These are phyloP conservation scores for Wallacemonas collosoma DNA, from an alignment of 208 protist species.

Conservation along the genomic window DNA sequence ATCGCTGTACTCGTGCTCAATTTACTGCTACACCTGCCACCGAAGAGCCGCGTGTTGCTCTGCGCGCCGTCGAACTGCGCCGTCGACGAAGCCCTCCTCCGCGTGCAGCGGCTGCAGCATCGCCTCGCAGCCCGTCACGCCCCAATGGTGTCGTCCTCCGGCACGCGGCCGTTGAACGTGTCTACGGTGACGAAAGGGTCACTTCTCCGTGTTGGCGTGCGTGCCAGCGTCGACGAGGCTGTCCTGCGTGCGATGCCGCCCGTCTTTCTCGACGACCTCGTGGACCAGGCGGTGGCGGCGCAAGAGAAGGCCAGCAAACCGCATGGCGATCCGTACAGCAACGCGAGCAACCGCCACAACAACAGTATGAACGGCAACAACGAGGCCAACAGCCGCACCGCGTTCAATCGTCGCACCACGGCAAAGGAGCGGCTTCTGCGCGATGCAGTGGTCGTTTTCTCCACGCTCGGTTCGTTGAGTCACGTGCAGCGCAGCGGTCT, in stretches of 20 bases:
- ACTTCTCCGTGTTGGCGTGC: conserved; percentile 70
- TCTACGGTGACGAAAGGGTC: conserved; percentile 15
- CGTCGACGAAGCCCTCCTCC: conserved; percentile 82
- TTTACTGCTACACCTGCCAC: conserved; percentile 57
- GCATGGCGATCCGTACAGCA: not conserved
- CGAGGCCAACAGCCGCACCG: not conserved
- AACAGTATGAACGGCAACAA: conserved; percentile 3
- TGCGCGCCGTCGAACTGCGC: conserved; percentile 89
- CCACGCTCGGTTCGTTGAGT: conserved; percentile 83
- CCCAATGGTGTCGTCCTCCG: conserved; percentile 4
- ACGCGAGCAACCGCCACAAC: conserved; percentile 10
- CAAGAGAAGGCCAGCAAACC: not conserved
- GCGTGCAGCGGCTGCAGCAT: conserved; percentile 49
- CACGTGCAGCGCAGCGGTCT: conserved; percentile 44
- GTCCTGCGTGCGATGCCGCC: conserved; percentile 46
- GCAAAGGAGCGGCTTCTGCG: conserved; percentile 34
- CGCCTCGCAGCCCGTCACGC: conserved; percentile 18
- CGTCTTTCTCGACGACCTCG: conserved; percentile 75
- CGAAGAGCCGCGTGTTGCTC: conserved; percentile 51
- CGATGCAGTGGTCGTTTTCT: conserved; percentile 56
- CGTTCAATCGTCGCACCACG: not conserved
- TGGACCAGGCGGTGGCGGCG: conserved; percentile 3
- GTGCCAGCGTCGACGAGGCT: conserved; percentile 54
- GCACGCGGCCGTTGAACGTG: not conserved
- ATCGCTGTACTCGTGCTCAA: conserved; percentile 71